Percentiles rank a stretch among this genome's conserved stretches.
Conservation (phyloP, 2,329 filamentous ascomycete genomes). For the Cladophialophora immunda region DNA sequence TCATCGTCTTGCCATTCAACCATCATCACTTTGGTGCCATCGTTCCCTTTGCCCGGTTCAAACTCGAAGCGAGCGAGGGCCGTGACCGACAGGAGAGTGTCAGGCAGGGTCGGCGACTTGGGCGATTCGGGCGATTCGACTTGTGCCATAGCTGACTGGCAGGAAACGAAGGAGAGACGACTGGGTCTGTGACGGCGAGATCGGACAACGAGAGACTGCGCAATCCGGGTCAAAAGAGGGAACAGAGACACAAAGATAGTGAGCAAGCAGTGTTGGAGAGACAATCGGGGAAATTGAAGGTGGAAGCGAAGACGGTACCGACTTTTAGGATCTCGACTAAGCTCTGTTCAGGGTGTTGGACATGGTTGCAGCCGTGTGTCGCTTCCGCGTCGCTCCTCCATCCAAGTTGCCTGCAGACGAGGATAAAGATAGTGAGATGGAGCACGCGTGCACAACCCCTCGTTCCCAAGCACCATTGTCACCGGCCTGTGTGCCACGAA, state of each 20-base stretch:
- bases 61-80: constrained; percentile 89
- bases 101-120: constrained; percentile 33
- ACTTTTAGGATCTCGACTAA: constrained; percentile 8
- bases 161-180: background rate
- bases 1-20: constrained; percentile 83
- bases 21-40: constrained; percentile 92
- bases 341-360: background rate
- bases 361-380: constrained; percentile 1
- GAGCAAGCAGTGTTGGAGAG: background rate
- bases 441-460: background rate
- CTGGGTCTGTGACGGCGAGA: background rate
- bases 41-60: constrained; percentile 76
- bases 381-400: too few relatives aligned
- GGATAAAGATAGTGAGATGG: constrained; percentile 8
- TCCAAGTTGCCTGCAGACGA: background rate
- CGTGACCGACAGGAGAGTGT: constrained; percentile 51
- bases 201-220: constrained; percentile 4
- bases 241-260: constrained; percentile 1
- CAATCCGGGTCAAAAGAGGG: background rate
- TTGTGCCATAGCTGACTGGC: constrained; percentile 25
- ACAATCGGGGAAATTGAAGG: constrained; percentile 2
- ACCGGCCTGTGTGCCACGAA: too few relatives aligned
- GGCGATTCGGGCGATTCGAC: constrained; percentile 37
- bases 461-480: background rate
- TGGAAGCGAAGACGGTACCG: constrained; percentile 12